phyloP scores from a whole-genome alignment of 768 basidiomycete species.

The Psilocybe subaeruginosa region DNA sequence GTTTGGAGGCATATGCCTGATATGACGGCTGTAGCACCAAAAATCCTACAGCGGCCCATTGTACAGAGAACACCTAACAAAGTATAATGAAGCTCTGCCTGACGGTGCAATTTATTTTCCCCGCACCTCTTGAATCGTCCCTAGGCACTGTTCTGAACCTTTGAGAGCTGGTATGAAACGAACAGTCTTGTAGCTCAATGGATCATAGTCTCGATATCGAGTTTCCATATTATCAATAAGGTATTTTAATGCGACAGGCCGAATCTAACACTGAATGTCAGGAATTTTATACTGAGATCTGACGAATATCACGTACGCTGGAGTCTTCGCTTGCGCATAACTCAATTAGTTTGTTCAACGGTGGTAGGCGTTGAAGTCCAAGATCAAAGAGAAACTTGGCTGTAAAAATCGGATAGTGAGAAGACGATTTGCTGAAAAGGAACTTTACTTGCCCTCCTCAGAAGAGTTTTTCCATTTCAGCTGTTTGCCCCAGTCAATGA shows the following conservation, averaged over 20 bases:
- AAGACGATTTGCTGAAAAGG: background rate
- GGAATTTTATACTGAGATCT: background rate
- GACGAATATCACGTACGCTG: slow-evolving; percentile 26
- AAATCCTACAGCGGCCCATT: slow-evolving; percentile 82
- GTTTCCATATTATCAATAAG: slow-evolving; percentile 72
- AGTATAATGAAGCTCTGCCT: background rate
- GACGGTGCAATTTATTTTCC: background rate
- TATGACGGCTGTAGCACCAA: slow-evolving; percentile 59
- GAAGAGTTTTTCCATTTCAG: slow-evolving; percentile 81
- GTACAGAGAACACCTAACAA: slow-evolving; percentile 66
- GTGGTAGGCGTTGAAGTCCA: slow-evolving; percentile 71
- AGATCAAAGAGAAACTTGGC: slow-evolving; percentile 81
- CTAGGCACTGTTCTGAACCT: slow-evolving; percentile 54
- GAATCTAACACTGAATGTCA: slow-evolving; percentile 33
- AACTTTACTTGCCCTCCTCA: slow-evolving; percentile 72
- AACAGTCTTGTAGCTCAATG: slow-evolving; percentile 54
- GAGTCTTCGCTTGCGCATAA: slow-evolving; percentile 65
- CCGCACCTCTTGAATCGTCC: slow-evolving; percentile 66
- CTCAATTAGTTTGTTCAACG: slow-evolving; percentile 63
- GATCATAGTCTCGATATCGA: slow-evolving; percentile 63
- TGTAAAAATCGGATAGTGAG: slow-evolving; percentile 28
- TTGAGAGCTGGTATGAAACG: slow-evolving; percentile 81
- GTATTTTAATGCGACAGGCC: slow-evolving; percentile 75
- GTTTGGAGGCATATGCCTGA: slow-evolving; percentile 58
- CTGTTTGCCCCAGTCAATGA: slow-evolving; percentile 85